These are phyloP conservation scores for Cadophora malorum DNA, from an alignment of 2,329 filamentous ascomycete genomes.

Conservation along the genomic window DNA sequence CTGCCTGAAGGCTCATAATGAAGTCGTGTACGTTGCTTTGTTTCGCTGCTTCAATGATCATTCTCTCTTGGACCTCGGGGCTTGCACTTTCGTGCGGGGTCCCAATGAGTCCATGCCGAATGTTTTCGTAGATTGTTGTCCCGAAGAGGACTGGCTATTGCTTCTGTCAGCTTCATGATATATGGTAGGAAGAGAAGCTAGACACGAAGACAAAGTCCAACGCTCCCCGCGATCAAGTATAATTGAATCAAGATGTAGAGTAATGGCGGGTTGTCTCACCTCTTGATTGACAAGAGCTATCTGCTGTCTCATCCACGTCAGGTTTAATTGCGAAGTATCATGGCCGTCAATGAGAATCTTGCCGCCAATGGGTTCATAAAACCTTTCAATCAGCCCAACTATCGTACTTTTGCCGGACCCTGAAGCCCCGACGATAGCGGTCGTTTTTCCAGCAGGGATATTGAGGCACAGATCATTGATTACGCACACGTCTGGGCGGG, in stretches of 20 bases:
- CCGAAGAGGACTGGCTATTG: slow-evolving; percentile 61
- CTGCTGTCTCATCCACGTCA: slow-evolving; percentile 62
- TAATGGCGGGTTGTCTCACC: slow-evolving; percentile 57
- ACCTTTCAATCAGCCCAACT: slow-evolving; percentile 58
- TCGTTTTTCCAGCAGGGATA: slow-evolving; percentile 49
- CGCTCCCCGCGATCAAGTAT: no score
- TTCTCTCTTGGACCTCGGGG: slow-evolving; percentile 53
- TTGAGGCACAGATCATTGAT: slow-evolving; percentile 46
- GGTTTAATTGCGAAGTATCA: slow-evolving; percentile 55
- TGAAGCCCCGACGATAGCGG: slow-evolving; percentile 59
- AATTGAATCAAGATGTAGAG: not conserved
- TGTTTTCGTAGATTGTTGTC: slow-evolving; percentile 62
- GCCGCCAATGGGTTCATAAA: slow-evolving; percentile 50
- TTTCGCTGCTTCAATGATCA: slow-evolving; percentile 54
- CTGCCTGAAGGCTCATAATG: slow-evolving; percentile 57
- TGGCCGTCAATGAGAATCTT: slow-evolving; percentile 34
- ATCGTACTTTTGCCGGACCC: slow-evolving; percentile 78
- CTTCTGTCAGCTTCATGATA: not conserved
- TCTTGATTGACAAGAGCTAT: slow-evolving; percentile 77
- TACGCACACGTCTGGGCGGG: not conserved
- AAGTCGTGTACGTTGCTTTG: slow-evolving; percentile 51
- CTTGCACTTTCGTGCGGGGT: slow-evolving; percentile 56
- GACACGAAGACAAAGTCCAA: not conserved
- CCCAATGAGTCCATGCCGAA: slow-evolving; percentile 55
- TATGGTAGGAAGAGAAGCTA: not conserved